These are phyloP conservation scores for Trypanosoma lewisi DNA, from an alignment of 208 protist genomes.

Conservation along the genomic window DNA sequence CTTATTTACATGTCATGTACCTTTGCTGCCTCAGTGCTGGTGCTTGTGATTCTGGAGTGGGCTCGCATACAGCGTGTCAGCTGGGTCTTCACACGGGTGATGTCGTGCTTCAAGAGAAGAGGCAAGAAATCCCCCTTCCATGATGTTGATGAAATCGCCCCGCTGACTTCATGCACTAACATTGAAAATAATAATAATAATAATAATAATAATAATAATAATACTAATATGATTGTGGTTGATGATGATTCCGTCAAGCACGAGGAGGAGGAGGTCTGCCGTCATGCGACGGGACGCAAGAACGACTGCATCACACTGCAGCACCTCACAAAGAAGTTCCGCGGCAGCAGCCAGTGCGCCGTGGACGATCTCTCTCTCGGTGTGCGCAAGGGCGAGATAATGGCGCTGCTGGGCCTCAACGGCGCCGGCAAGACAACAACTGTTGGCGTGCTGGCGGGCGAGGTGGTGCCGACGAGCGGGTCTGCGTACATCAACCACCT, in stretches of 20 bases:
- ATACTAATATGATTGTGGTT: too few species aligned
- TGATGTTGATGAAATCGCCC: not conserved
- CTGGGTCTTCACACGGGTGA: slow-evolving; percentile 6
- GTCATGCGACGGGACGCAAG: slow-evolving; percentile 29
- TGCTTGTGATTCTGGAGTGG: slow-evolving; percentile 62
- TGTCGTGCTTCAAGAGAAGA: not conserved
- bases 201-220: too few species aligned
- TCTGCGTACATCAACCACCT: slow-evolving; percentile 61
- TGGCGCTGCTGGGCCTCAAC: slow-evolving; percentile 90
- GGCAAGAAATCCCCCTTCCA: not conserved
- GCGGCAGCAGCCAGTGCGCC: slow-evolving; percentile 29
- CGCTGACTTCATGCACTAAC: too few species aligned
- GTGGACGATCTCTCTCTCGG: slow-evolving; percentile 70
- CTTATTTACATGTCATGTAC: slow-evolving; percentile 78
- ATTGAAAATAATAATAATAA: too few species aligned
- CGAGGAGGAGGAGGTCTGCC: slow-evolving; percentile 56
- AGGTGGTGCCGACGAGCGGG: slow-evolving; percentile 68
- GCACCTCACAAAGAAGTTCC: slow-evolving; percentile 63
- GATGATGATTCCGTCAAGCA: slow-evolving; percentile 31
- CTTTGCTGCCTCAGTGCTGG: slow-evolving; percentile 43
- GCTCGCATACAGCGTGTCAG: slow-evolving; percentile 35
- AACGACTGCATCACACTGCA: slow-evolving; percentile 64
- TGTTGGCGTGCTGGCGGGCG: slow-evolving; percentile 81
- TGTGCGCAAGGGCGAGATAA: slow-evolving; percentile 75
- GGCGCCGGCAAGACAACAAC: slow-evolving; percentile 91